These are phyloP conservation scores for Chrysosphaeria jannelii DNA, from an alignment of 2,329 filamentous ascomycete genomes.

Conservation along the genomic window DNA sequence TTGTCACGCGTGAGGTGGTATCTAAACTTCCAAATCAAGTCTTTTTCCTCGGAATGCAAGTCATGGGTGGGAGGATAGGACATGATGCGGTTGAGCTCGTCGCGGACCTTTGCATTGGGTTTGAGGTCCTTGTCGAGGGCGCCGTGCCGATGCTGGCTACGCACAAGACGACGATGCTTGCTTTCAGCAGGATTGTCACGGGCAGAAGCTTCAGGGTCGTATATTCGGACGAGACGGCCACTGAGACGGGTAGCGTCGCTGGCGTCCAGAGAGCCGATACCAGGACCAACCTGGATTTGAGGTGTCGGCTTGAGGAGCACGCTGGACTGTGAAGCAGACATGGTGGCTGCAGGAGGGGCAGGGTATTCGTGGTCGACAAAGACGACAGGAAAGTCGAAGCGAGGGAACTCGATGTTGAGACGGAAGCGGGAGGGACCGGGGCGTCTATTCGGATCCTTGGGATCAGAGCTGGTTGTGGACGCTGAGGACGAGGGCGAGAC, in stretches of 20 bases:
- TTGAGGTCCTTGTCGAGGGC: constrained; percentile 85
- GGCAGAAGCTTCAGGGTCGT: constrained; percentile 75
- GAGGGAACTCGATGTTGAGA: constrained; percentile 69
- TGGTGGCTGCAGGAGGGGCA: constrained; percentile 49
- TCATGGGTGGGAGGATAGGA: constrained; percentile 78
- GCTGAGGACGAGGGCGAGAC: too few species aligned
- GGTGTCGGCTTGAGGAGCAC: constrained; percentile 51
- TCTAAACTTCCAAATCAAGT: constrained; percentile 89
- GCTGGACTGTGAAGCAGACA: constrained; percentile 34
- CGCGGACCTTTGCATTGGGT: constrained; percentile 80
- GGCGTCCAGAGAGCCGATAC: constrained; percentile 31
- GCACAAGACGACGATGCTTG: constrained; percentile 74
- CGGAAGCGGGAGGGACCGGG: constrained; percentile 31
- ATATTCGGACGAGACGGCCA: constrained; percentile 49
- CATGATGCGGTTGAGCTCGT: constrained; percentile 76
- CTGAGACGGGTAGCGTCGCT: too few species aligned
- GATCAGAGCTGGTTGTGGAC: too few species aligned
- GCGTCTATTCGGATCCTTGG: constrained; percentile 9
- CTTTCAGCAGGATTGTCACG: constrained; percentile 81
- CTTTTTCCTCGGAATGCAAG: constrained; percentile 70
- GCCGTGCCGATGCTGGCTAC: constrained; percentile 72
- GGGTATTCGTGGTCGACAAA: constrained; percentile 88
- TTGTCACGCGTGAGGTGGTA: constrained; percentile 88
- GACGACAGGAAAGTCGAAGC: constrained; percentile 86
- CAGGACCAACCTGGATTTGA: constrained; percentile 69